Evolutionary conservation across 139 green algal genomes (phyloP), one percentile per base, ranked within the genome.

Genomic region (Trebouxia sp.): DNA sequence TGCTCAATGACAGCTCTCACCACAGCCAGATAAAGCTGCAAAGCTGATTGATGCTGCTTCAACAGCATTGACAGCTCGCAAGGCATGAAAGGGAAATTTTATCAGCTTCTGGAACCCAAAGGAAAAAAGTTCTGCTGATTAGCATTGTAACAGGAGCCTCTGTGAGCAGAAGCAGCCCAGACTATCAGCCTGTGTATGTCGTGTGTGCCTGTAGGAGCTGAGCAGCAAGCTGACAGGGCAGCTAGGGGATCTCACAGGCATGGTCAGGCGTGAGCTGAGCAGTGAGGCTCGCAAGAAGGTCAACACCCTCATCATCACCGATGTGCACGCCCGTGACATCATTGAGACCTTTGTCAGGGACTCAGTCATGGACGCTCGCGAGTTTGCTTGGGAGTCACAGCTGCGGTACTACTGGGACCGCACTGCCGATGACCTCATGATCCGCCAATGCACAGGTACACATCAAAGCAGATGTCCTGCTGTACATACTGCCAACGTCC

Each of bases 301-400:
- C 48, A 97, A 97, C 87, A 86, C 86, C 48, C 87, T 96, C 51
- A 96, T 97, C 86, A 97, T 95, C 86, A 92, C 94, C 43, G 92
- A 97, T 78, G 92, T 97, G 50, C 93, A 97, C 76, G 90, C 89
- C n/a, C 83, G 91, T 26, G 93, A 97, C 88, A 95, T 96, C 84
- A 93, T 96, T 65, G 92, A 94, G 75, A 88, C 84, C n/a, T 96
- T 95, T 78, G 88, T 96, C 39, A 85, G 90, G 22, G 91, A 97
- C 83, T 93, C 88, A 30, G 87, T 97, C 53, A 90, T 95, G 84
- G 92, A 97, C 83, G 84, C 85, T 6, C 78, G 88, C n/a, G 93
- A 97, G 67, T 97, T 97, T 87, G 92, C 92, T 10, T 97, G 93
- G 93, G 92, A 96, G 85, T 90, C 79, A 42, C 93, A 97, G 86